Evolutionary conservation across 306 rosid species (phyloP), one percentile per base, ranked within the genome.

Genomic region (Ormosia semicastrata): DNA sequence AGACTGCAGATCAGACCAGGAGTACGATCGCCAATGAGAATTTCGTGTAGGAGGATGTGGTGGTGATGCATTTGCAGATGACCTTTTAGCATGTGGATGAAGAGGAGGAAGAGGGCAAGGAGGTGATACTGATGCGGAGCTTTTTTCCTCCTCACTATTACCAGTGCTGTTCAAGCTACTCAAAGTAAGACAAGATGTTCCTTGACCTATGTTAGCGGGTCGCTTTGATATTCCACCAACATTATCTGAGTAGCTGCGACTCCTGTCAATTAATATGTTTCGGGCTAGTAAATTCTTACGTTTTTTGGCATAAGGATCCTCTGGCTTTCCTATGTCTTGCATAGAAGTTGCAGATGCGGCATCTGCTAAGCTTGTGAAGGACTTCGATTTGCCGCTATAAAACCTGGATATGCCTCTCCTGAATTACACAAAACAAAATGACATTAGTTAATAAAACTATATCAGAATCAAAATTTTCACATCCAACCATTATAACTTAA

Each of bases 371-470:
- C 91, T 87, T 47, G 99, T 93, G 92, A 86, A 95, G 30, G 99
- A 95, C 90, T 92, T 95, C 0, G 98, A 95, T 78, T 91, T 95
- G 40, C 99, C 99, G n/a, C 80, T 89, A 14, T 93, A 95, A 66
- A 95, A 95, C 78, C 52, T 89, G 44, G 99, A 95, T 66, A 95
- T 95, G 76, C 99, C 95, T 87, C 86, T 91, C 93, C 99, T 95
- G 93, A 79, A 79, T 84, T 57, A 46, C 77, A 80, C 44, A 64
- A 34, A 33, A 66, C 33, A 68, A 63, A 32, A 50, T 6, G 1
- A 66, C 17, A 4, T 4, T 2, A 15, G 59, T 63, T 18, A 52
- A 66, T 60, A 37, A 49, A 11, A 74, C 11, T 7, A 9, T 44
- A 10, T 13, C 58, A 29, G 6, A 54, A 14, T 46, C 18, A 18